Percentiles rank a stretch among this genome's conserved stretches.
Evolutionary conservation across 75 land plant species (phyloP).

Genomic region (Sequoia sempervirens): DNA sequence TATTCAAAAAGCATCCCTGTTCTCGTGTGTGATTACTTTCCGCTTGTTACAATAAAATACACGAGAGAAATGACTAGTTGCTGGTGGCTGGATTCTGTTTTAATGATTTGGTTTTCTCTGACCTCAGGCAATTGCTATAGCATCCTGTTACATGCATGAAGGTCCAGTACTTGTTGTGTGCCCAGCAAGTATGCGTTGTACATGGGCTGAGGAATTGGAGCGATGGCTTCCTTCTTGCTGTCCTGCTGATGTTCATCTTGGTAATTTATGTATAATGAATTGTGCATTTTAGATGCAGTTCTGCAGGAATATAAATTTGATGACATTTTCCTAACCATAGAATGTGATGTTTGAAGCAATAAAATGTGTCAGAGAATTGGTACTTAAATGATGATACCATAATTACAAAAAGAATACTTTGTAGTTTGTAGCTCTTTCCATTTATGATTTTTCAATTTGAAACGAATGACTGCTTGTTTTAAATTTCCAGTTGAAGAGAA

Average conservation of each 20-base stretch:
- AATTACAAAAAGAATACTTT: background rate
- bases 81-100: background rate
- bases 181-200: slow-evolving; percentile 81
- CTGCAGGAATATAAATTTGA: background rate
- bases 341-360: background rate
- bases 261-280: slow-evolving; percentile 22
- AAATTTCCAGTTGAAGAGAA: background rate
- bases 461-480: background rate
- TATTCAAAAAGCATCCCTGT: background rate
- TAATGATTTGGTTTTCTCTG: background rate
- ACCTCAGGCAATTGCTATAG: slow-evolving; percentile 85
- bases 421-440: background rate
- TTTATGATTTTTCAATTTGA: background rate
- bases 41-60: background rate
- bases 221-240: slow-evolving; percentile 83
- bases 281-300: background rate
- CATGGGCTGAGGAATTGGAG: slow-evolving; percentile 98
- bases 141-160: slow-evolving; percentile 70
- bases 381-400: background rate
- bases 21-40: background rate
- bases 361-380: background rate
- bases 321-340: background rate
- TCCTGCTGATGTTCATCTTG: slow-evolving; percentile 89
- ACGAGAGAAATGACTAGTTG: background rate
- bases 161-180: slow-evolving; percentile 85